Percentiles rank a stretch among this genome's conserved stretches.
Evolutionary conservation across 352 stramenopile genomes (phyloP).

Genomic region (Globisporangium orthogonon): DNA sequence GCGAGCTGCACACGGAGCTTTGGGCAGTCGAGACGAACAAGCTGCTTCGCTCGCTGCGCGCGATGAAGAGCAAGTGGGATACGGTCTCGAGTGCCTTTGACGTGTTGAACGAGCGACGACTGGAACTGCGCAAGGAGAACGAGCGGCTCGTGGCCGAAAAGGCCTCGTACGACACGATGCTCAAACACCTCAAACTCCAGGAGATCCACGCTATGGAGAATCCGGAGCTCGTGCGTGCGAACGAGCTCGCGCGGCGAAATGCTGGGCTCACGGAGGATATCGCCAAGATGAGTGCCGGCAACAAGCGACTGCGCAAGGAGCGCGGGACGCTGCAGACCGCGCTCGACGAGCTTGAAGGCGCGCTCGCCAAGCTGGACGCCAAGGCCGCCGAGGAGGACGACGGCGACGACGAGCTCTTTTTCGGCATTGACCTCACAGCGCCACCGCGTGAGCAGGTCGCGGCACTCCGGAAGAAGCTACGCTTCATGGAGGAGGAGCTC

Average conservation of each 20-base stretch:
- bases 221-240: conserved; percentile 71
- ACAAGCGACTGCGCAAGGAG: conserved; percentile 82
- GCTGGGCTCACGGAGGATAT: conserved; percentile 81
- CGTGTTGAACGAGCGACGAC: conserved; percentile 43
- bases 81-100: conserved; percentile 69
- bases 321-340: conserved; percentile 52
- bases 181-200: conserved; percentile 79
- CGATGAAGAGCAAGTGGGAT: conserved; percentile 62
- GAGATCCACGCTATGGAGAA: conserved; percentile 66
- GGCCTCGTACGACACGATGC: conserved; percentile 64
- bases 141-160: conserved; percentile 67
- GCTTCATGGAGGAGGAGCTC: conserved; percentile 73
- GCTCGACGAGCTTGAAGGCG: conserved; percentile 66
- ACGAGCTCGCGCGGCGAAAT: conserved; percentile 69
- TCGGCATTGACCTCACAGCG: conserved; percentile 59
- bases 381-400: conserved; percentile 44
- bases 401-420: conserved; percentile 69
- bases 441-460: conserved; percentile 50
- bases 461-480: conserved; percentile 57
- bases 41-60: conserved; percentile 41
- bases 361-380: conserved; percentile 56
- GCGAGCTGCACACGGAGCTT: conserved; percentile 78
- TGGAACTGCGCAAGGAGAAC: conserved; percentile 70
- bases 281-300: conserved; percentile 72
- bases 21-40: conserved; percentile 86